Evolutionary conservation across 106 monocot genomes (phyloP).

Genomic region (Vanilla planifolia): DNA sequence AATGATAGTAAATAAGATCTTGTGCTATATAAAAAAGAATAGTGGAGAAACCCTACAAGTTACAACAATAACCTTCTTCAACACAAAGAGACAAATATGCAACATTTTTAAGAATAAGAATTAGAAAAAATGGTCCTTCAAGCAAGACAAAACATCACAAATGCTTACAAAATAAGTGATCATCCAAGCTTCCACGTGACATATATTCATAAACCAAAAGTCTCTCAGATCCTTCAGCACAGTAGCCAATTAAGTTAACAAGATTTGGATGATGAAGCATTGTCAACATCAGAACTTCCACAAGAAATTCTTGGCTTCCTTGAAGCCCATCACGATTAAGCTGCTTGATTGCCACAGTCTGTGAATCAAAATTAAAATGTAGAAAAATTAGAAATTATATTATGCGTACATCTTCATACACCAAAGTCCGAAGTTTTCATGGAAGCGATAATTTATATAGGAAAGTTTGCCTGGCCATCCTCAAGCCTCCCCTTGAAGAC

Average conservation of each 20-base stretch:
- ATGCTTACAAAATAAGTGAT: constrained; percentile 27
- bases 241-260: constrained; percentile 32
- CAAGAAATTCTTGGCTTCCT: constrained; percentile 34
- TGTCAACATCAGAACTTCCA: constrained; percentile 38
- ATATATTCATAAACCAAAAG: constrained; percentile 21
- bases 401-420: not conserved
- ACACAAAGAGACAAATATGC: too few relatives aligned
- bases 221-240: constrained; percentile 32
- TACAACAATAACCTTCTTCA: too few relatives aligned
- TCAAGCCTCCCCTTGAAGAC: constrained; percentile 15
- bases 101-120: too few relatives aligned
- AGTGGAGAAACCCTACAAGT: too few relatives aligned
- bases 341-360: constrained; percentile 42
- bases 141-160: too few relatives aligned
- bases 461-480: constrained; percentile 6
- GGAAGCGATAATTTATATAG: not conserved
- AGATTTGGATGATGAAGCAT: constrained; percentile 28
- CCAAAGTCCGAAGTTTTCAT: not conserved
- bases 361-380: not conserved
- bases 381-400: not conserved
- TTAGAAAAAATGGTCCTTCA: too few relatives aligned
- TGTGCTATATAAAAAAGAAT: too few relatives aligned
- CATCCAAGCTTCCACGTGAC: constrained; percentile 12
- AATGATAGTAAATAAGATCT: too few relatives aligned
- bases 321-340: constrained; percentile 31